Conservation (phyloP, 1,284 basidiomycete genomes). For the Rhodotorula mucilaginosa region DNA sequence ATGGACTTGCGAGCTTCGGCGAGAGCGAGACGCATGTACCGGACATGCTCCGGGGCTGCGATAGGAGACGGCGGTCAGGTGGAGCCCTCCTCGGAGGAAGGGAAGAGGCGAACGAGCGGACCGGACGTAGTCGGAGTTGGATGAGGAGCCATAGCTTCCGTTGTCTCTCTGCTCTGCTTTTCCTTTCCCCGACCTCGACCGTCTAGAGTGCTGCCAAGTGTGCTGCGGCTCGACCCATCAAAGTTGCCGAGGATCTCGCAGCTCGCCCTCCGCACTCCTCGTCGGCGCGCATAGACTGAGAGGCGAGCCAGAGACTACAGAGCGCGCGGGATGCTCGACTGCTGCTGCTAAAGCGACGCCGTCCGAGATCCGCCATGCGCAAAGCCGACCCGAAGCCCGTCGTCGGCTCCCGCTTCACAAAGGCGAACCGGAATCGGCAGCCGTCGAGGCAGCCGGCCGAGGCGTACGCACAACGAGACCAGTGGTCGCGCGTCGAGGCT, state of each 20-base stretch:
- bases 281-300: neutral
- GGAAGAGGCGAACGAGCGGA: neutral
- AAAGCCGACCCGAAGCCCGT: neutral
- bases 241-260: neutral
- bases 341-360: too few species aligned
- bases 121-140: slow-evolving; percentile 7
- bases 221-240: neutral
- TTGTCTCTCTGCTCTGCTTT: neutral
- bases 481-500: neutral
- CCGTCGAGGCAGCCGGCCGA: neutral
- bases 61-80: neutral
- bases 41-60: slow-evolving; percentile 50
- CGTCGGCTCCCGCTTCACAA: neutral
- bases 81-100: neutral
- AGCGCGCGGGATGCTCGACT: neutral
- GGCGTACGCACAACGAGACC: neutral
- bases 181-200: too few species aligned
- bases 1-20: slow-evolving; percentile 68
- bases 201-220: too few species aligned
- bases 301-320: neutral
- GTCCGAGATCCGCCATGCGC: too few species aligned
- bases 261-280: too few species aligned
- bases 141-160: neutral
- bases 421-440: neutral
- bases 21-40: slow-evolving; percentile 66